These are phyloP conservation scores for Coemansia sp. DNA, from an alignment of 192 early-diverging fungal genomes.

Conservation along the genomic window DNA sequence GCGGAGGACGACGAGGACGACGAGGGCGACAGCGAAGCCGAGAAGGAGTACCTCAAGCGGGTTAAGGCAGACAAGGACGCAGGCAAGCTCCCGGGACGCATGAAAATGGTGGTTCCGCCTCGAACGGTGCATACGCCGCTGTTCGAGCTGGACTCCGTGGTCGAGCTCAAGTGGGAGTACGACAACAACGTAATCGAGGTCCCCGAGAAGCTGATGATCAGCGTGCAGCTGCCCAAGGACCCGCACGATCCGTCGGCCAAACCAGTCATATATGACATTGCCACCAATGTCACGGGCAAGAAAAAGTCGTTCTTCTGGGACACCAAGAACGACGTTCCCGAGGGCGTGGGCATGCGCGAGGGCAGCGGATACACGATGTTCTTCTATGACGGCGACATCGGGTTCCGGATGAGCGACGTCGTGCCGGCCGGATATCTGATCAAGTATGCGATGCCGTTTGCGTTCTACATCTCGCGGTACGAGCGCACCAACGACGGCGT, in stretches of 20 bases:
- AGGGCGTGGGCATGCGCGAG: conserved; percentile 53
- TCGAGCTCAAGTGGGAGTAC: conserved; percentile 53
- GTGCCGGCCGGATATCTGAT: conserved; percentile 50
- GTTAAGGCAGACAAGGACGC: conserved; percentile 50
- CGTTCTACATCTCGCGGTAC: conserved; percentile 49
- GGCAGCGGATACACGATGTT: conserved; percentile 53
- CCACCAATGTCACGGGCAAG: conserved; percentile 44
- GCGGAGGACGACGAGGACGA: conserved; percentile 23
- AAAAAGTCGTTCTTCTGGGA: conserved; percentile 50
- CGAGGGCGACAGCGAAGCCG: conserved; percentile 28
- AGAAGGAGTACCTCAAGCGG: conserved; percentile 42
- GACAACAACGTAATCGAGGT: conserved; percentile 53
- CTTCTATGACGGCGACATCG: conserved; percentile 53
- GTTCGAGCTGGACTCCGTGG: conserved; percentile 52
- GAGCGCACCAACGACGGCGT: conserved; percentile 52
- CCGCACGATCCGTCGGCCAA: conserved; percentile 40
- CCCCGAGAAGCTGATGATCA: conserved; percentile 52
- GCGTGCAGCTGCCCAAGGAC: conserved; percentile 50
- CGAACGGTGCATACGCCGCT: conserved; percentile 50
- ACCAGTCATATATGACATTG: conserved; percentile 51
- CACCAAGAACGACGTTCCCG: conserved; percentile 53
- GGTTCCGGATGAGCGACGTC: conserved; percentile 53
- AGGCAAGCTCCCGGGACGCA: conserved; percentile 44
- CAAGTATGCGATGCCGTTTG: conserved; percentile 54
- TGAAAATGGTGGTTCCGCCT: conserved; percentile 53